Percentiles rank a stretch among this genome's conserved stretches.
Conservation (phyloP, 2,329 filamentous ascomycete genomes). For the Xylariaceae sp. region DNA sequence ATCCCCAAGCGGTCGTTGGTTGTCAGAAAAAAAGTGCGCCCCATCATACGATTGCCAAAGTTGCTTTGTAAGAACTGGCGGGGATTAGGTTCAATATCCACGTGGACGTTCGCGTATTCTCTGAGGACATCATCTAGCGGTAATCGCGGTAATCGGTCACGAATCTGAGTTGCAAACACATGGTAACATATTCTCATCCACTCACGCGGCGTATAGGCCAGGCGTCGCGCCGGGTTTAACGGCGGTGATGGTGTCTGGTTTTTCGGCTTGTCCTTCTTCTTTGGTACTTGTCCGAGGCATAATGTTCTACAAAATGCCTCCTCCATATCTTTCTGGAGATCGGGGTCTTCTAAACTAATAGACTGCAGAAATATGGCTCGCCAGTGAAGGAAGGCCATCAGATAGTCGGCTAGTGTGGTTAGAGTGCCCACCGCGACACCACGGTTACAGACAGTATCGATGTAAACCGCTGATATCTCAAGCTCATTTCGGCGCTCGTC, state of each 20-base stretch:
- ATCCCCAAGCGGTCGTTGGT: slow-evolving; percentile 39
- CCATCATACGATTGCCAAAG: slow-evolving; percentile 33
- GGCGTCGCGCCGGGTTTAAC: too few species aligned
- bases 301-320: slow-evolving; percentile 43
- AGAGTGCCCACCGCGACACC: slow-evolving; percentile 42
- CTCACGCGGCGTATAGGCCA: too few species aligned
- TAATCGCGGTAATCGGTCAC: slow-evolving; percentile 29
- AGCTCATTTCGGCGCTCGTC: slow-evolving; percentile 39
- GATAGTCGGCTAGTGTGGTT: slow-evolving; percentile 39
- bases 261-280: slow-evolving; percentile 8
- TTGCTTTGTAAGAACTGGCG: slow-evolving; percentile 29
- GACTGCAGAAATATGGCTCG: slow-evolving; percentile 36
- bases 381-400: slow-evolving; percentile 48
- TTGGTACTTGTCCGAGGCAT: slow-evolving; percentile 37
- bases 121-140: slow-evolving; percentile 25
- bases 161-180: slow-evolving; percentile 31
- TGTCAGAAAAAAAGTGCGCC: slow-evolving; percentile 36
- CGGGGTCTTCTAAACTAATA: background rate
- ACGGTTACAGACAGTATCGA: slow-evolving; percentile 36
- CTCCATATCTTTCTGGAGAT: slow-evolving; percentile 18
- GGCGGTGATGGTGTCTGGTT: too few species aligned
- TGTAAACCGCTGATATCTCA: slow-evolving; percentile 40
- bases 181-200: slow-evolving; percentile 36
- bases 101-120: slow-evolving; percentile 5
- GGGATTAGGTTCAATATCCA: background rate